Base-by-base conservation (phyloP, 1,139 yeast species). In the Geotrichum fermentans region DNA sequence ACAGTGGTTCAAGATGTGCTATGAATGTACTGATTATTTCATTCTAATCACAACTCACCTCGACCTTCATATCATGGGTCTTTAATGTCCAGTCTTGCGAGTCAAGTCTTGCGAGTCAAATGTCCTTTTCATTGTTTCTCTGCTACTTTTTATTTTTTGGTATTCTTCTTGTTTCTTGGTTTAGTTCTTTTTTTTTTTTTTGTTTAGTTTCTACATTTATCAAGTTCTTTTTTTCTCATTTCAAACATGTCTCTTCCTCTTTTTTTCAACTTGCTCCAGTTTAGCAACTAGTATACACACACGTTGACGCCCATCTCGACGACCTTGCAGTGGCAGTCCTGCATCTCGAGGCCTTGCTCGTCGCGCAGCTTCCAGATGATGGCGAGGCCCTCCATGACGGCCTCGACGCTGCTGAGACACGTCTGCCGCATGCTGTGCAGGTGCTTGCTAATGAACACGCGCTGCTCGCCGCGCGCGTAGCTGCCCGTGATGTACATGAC, bases 351-450 rank as follows among this genome's bases (percentile, higher is more conserved):
- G 11, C 16, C 20, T n/a, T 22, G 11, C 4, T 34, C 41, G 34
- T 50, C 55, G 1, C 49, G 34, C 29, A 52, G 45, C 35, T 36
- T 40, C 55, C 55, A 52, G 32, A 52, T 50, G 17, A 40, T 20
- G 5, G 43, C 44, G 26, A 52, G 37, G 2, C 47, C 52, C 2
- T 28, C 22, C 32, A 46, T 13, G 32, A 52, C 42, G 4, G 46
- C n/a, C 3, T 34, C 41, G 26, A 50, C 53, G 26, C 47, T 50
- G 3, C 53, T 42, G 36, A 52, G 44, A 39, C 53, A 52, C 16
- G 50, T 50, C 14, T 38, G 45, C 24, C 44, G 35, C 53, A 52
- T 50, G 14, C 29, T 22, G 10, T 37, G 38, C 17, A 52, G 28
- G 28, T 50, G 53, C 16, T 28, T 40, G 6, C 18, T 26, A 2